Percentiles rank a stretch among this genome's conserved stretches.
Evolutionary conservation across 2,329 filamentous ascomycete species (phyloP).

Genomic region (Colletotrichum gloeosporioides): DNA sequence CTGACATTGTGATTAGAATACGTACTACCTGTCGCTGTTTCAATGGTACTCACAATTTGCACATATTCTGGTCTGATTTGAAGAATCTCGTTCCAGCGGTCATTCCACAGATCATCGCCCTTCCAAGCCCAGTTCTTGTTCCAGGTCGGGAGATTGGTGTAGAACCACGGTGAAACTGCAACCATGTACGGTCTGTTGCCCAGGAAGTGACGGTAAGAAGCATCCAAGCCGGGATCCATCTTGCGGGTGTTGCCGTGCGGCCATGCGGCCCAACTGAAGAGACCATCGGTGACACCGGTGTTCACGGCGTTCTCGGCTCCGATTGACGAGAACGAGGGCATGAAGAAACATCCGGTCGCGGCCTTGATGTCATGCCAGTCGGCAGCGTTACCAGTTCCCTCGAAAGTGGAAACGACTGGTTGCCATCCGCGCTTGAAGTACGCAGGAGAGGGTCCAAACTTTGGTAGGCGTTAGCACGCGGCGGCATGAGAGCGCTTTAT

Average conservation of each 20-base stretch:
- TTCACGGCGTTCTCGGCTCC: slow-evolving; percentile 32
- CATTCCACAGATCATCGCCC: slow-evolving; percentile 64
- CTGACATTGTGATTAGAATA: not conserved
- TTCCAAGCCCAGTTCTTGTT: slow-evolving; percentile 68
- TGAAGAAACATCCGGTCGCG: slow-evolving; percentile 42
- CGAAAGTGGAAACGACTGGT: slow-evolving; percentile 47
- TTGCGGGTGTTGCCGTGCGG: slow-evolving; percentile 28
- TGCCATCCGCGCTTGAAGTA: slow-evolving; percentile 28
- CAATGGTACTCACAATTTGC: slow-evolving; percentile 43
- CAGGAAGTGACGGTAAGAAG: slow-evolving; percentile 21
- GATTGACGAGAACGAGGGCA: slow-evolving; percentile 49
- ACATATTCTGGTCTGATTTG: slow-evolving; percentile 52
- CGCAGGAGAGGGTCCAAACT: slow-evolving; percentile 6
- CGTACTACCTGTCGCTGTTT: accelerated
- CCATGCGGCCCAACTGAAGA: slow-evolving; percentile 44
- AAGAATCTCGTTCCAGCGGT: slow-evolving; percentile 61
- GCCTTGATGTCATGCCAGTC: slow-evolving; percentile 51
- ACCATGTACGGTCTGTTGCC: slow-evolving; percentile 48
- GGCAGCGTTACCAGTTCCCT: slow-evolving; percentile 42
- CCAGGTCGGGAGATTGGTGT: slow-evolving; percentile 60
- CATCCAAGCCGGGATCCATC: slow-evolving; percentile 24
- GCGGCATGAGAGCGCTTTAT: not conserved
- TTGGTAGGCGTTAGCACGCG: not conserved
- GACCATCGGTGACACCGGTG: slow-evolving; percentile 33
- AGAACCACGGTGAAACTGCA: slow-evolving; percentile 64